Evolutionary conservation across 257 asterid genomes (phyloP), one percentile per base, ranked within the genome.

Genomic region (Capsicum rhomboideum): DNA sequence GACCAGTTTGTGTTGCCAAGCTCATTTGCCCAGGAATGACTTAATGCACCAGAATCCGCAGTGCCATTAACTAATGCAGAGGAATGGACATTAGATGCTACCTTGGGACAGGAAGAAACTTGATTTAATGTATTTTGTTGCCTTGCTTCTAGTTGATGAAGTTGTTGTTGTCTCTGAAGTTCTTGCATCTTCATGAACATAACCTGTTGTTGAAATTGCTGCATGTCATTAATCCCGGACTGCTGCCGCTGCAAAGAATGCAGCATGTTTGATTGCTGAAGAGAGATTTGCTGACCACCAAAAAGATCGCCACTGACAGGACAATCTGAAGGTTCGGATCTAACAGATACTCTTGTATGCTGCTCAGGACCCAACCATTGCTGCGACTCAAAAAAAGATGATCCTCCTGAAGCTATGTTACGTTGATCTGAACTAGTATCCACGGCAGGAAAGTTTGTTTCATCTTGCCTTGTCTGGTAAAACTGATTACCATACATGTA

Each of bases 221-320:
- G 97, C 90, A 93, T 89, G 85, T 96, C 93, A 63, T 79, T 90
- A 37, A 86, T 37, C 77, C 94, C 97, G 80, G 97, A 84, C 72
- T 91, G 97, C 86, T 96, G 99, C 20, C 80, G 93, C 90, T 92
- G 97, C 87, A 93, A 77, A 52, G 92, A 86, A 82, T 93, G 99
- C 87, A 88, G 82, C 92, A 90, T 88, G 87, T 91, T 88, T 82
- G 93, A 82, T 82, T 94, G 98, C 80, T 93, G 98, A 86, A 87
- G 93, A 84, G 68, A 87, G 92, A 92, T 92, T 93, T 90, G 98
- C 82, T 91, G 99, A 89, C 94, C 93, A 82, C 98, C 97, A 86
- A 93, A 94, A 85, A 94, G 93, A 88, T 92, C 97, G 84, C 93
- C 93, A 91, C 94, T 85, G 69, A 89, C 87, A 86, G 97, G 90